A percentile compares a stretch with the other conserved stretches of the same genome.
Conservation (phyloP, 2,329 filamentous ascomycete species). For the Aspergillus tanneri region DNA sequence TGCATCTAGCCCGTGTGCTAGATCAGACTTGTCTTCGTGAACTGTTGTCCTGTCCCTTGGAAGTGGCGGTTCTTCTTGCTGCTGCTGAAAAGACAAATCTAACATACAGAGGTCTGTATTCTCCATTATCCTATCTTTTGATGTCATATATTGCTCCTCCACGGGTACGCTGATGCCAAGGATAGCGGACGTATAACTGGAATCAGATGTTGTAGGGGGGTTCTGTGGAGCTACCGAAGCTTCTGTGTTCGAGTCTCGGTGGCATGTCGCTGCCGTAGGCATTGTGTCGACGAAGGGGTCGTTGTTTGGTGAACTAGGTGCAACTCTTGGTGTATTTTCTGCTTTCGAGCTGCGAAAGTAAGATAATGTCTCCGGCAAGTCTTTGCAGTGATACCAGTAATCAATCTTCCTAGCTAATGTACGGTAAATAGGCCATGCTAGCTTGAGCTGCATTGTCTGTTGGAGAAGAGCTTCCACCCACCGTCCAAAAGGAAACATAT, state of each 20-base stretch:
- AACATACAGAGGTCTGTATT: conserved; percentile 28
- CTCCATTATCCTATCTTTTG: conserved; percentile 33
- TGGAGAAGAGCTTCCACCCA: conserved; percentile 37
- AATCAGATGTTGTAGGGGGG: conserved; percentile 17
- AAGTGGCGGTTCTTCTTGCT: neutral
- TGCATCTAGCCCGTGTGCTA: conserved; percentile 21
- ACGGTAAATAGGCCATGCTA: conserved; percentile 37
- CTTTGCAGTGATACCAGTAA: conserved; percentile 26
- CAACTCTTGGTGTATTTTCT: conserved; percentile 3
- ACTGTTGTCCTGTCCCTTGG: conserved; percentile 11
- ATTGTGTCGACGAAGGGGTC: conserved; percentile 7
- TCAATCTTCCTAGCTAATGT: conserved; percentile 32
- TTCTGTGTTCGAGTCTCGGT: conserved; percentile 4
- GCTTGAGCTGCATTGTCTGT: conserved; percentile 25
- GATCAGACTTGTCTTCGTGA: conserved; percentile 24
- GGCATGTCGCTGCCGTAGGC: conserved; percentile 7
- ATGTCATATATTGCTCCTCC: conserved; percentile 33
- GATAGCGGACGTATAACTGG: conserved; percentile 29
- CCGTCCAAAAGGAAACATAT: conserved; percentile 34
- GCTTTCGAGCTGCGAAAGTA: conserved; percentile 10
- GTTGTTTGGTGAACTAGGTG: neutral
- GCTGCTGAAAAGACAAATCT: conserved; percentile 22
- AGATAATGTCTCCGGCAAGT: conserved; percentile 10
- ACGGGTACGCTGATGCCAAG: conserved; percentile 35
- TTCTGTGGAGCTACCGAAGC: conserved; percentile 14